These are phyloP conservation scores for Prunus dulcis DNA, from an alignment of 306 rosid genomes.

Conservation along the genomic window DNA sequence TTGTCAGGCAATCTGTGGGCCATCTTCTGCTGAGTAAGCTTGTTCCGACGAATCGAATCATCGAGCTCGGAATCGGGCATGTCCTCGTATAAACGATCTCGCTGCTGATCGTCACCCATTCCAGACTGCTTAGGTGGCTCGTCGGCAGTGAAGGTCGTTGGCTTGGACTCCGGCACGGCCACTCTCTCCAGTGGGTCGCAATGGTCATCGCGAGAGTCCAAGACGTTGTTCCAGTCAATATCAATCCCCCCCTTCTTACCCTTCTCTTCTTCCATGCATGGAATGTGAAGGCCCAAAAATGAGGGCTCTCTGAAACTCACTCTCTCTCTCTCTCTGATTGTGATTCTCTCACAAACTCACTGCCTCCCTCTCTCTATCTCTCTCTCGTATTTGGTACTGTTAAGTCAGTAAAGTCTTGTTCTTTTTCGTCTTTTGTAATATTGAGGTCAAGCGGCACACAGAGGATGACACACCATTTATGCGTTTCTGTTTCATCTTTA, in stretches of 20 bases:
- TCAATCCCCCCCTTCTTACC: constrained; percentile 17
- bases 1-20: constrained; percentile 36
- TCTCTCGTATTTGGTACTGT: too few species aligned
- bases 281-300: neutral
- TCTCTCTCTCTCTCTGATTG: neutral
- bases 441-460: neutral
- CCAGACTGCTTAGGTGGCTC: neutral
- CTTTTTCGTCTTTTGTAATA: neutral
- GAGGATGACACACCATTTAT: too few species aligned
- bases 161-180: constrained; percentile 18
- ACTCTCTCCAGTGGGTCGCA: constrained; percentile 28
- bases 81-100: neutral
- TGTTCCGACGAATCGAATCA: constrained; percentile 31
- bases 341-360: neutral
- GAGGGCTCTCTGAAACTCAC: neutral
- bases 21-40: neutral
- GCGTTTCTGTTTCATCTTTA: too few species aligned
- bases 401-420: neutral
- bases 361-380: neutral
- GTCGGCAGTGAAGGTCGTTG: constrained; percentile 4
- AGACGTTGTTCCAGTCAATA: constrained; percentile 28
- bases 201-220: neutral
- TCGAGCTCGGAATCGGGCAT: constrained; percentile 34
- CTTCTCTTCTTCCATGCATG: constrained; percentile 38
- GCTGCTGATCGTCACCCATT: constrained; percentile 30